A percentile compares a stretch with the other conserved stretches of the same genome.
Evolutionary conservation across 2,329 filamentous ascomycete genomes (phyloP).

Genomic region (Ophiostoma perfectum): DNA sequence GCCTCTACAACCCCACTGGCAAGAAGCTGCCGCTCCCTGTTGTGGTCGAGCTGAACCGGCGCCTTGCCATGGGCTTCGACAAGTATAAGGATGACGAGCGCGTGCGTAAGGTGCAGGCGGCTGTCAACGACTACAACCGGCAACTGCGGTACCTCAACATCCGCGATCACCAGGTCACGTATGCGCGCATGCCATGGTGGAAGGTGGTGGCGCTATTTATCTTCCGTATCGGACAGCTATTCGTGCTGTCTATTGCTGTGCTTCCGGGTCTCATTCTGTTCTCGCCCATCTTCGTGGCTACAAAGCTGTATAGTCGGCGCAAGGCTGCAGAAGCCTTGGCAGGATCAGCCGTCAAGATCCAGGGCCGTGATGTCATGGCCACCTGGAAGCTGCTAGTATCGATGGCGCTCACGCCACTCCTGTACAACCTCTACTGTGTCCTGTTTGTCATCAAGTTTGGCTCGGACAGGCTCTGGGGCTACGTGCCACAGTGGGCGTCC

Average conservation of each 20-base stretch:
- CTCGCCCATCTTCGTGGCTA: slow-evolving; percentile 77
- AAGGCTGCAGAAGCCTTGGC: slow-evolving; percentile 81
- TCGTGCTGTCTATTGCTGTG: slow-evolving; percentile 70
- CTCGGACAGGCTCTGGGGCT: slow-evolving; percentile 75
- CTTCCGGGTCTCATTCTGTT: slow-evolving; percentile 85
- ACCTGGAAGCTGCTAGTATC: slow-evolving; percentile 93
- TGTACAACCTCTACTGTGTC: slow-evolving; percentile 77
- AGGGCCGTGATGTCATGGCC: slow-evolving; percentile 82
- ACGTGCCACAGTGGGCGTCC: slow-evolving; percentile 65
- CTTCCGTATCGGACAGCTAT: slow-evolving; percentile 73
- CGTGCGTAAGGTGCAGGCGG: slow-evolving; percentile 67
- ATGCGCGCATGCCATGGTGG: slow-evolving; percentile 74
- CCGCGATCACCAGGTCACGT: slow-evolving; percentile 90
- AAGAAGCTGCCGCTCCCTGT: slow-evolving; percentile 89
- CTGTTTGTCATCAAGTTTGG: slow-evolving; percentile 72
- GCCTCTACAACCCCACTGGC: slow-evolving; percentile 88
- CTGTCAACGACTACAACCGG: slow-evolving; percentile 79
- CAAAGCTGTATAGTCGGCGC: slow-evolving; percentile 72
- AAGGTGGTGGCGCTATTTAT: slow-evolving; percentile 71
- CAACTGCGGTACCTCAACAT: slow-evolving; percentile 80
- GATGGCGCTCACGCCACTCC: slow-evolving; percentile 70
- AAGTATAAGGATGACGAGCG: slow-evolving; percentile 87
- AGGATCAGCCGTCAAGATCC: slow-evolving; percentile 81
- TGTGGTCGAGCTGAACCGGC: slow-evolving; percentile 88
- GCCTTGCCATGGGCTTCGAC: slow-evolving; percentile 84